Percentiles rank a stretch among this genome's conserved stretches.
These are phyloP conservation scores for Helicocarpus griseus DNA, from an alignment of 2,329 filamentous ascomycete genomes.

Conservation along the genomic window DNA sequence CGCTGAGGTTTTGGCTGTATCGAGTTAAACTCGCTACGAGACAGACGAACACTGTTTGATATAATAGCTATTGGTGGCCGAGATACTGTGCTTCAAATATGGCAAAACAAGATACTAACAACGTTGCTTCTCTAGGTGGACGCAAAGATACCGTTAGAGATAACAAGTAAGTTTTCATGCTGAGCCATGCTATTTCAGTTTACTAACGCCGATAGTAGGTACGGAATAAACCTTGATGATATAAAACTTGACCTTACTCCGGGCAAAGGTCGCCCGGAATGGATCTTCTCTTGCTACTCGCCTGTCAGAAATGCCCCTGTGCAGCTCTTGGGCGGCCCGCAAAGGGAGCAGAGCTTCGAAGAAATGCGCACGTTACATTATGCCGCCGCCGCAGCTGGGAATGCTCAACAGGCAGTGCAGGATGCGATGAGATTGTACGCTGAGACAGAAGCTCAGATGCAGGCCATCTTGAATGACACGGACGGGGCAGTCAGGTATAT, in stretches of 20 bases:
- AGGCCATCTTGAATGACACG: constrained; percentile 58
- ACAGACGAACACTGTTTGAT: neutral
- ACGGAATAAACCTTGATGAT: constrained; percentile 46
- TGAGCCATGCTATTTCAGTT: constrained; percentile 5
- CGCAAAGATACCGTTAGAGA: constrained; percentile 5
- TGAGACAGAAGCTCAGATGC: constrained; percentile 61
- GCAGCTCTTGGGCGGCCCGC: constrained; percentile 71
- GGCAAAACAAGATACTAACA: constrained; percentile 6
- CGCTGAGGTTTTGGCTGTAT: too few species aligned
- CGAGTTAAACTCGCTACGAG: too few species aligned
- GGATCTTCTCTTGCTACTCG: constrained; percentile 79
- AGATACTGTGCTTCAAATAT: neutral
- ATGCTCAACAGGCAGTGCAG: constrained; percentile 44
- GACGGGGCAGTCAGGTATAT: constrained; percentile 65
- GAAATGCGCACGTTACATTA: constrained; percentile 71
- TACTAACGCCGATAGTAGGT: constrained; percentile 27
- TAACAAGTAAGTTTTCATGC: constrained; percentile 4
- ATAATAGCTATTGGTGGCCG: neutral
- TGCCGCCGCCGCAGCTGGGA: constrained; percentile 52
- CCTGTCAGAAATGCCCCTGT: constrained; percentile 66
- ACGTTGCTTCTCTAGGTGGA: constrained; percentile 14
- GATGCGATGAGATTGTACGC: constrained; percentile 48
- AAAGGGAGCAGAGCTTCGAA: constrained; percentile 78
- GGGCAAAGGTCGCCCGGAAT: constrained; percentile 60
- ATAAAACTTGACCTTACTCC: constrained; percentile 57